A percentile compares a stretch with the other conserved stretches of the same genome.
Conservation (phyloP, 352 stramenopile species). For the Pythium sukuiense region DNA sequence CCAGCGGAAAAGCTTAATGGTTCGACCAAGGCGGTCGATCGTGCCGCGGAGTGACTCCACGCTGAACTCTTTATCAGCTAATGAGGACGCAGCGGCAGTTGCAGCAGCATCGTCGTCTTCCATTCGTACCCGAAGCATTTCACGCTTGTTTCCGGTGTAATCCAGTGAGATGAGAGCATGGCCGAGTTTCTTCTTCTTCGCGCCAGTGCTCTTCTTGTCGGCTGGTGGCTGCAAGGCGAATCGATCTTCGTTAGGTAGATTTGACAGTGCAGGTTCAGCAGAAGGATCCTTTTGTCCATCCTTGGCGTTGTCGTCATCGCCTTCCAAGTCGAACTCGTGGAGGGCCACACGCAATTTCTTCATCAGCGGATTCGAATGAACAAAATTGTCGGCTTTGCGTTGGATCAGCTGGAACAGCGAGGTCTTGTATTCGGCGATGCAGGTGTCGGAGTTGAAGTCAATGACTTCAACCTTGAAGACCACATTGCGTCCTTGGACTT, state of each 20-base stretch:
- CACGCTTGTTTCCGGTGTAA: constrained; percentile 73
- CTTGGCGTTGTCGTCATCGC: constrained; percentile 30
- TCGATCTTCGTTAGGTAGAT: constrained; percentile 43
- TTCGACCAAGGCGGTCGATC: constrained; percentile 69
- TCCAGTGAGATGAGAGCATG: constrained; percentile 58
- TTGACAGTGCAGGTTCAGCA: constrained; percentile 25
- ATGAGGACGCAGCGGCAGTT: constrained; percentile 22
- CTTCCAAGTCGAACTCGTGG: constrained; percentile 46
- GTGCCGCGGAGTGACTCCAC: constrained; percentile 76
- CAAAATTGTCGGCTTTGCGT: constrained; percentile 63
- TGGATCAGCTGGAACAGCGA: constrained; percentile 82
- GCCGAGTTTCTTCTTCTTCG: constrained; percentile 48
- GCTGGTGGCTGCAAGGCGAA: constrained; percentile 44
- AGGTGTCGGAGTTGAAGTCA: constrained; percentile 80
- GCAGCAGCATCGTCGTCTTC: constrained; percentile 39
- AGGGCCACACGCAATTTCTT: constrained; percentile 47
- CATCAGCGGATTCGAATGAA: constrained; percentile 50
- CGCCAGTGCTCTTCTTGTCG: constrained; percentile 28
- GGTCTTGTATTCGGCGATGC: constrained; percentile 65
- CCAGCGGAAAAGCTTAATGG: constrained; percentile 70
- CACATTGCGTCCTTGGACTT: constrained; percentile 57
- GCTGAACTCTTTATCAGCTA: constrained; percentile 76
- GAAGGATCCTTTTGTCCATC: constrained; percentile 4
- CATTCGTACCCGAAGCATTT: constrained; percentile 60
- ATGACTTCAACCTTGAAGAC: constrained; percentile 74